Conservation (phyloP, 306 rosid species). For the Acacia melanoxylon region DNA sequence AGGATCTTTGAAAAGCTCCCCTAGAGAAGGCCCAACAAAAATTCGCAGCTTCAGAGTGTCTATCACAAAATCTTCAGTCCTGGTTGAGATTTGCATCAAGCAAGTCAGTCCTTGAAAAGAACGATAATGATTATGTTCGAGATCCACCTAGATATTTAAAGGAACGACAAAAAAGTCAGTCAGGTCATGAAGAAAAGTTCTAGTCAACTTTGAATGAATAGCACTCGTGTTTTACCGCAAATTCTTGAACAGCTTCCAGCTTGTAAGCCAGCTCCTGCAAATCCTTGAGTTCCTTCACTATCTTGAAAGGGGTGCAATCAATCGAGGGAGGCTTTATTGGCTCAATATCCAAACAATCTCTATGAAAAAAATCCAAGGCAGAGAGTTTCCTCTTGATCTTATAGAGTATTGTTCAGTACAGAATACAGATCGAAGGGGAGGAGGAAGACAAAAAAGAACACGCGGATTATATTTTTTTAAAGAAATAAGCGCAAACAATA, state of each 20-base stretch:
- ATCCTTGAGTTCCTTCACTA: slow-evolving; percentile 72
- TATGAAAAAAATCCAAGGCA: slow-evolving; percentile 73
- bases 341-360: slow-evolving; percentile 43
- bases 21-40: slow-evolving; percentile 84
- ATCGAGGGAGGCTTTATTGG: slow-evolving; percentile 57
- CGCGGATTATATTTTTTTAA: background rate
- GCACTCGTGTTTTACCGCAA: slow-evolving; percentile 62
- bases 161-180: slow-evolving; percentile 15
- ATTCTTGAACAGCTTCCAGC: slow-evolving; percentile 70
- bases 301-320: slow-evolving; percentile 72
- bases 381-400: slow-evolving; percentile 58
- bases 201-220: background rate
- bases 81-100: slow-evolving; percentile 97
- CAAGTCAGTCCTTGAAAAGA: slow-evolving; percentile 98
- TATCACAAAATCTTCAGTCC: slow-evolving; percentile 89
- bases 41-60: slow-evolving; percentile 88
- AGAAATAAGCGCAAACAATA: background rate
- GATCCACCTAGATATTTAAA: slow-evolving; percentile 74
- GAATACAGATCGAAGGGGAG: background rate
- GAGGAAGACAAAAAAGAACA: background rate
- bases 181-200: slow-evolving; percentile 20
- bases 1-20: slow-evolving; percentile 94
- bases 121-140: slow-evolving; percentile 98
- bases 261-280: slow-evolving; percentile 77
- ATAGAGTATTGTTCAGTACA: slow-evolving; percentile 29